Percentiles rank a stretch among this genome's conserved stretches.
These are phyloP conservation scores for Didymella exigua DNA, from an alignment of 2,329 filamentous ascomycete genomes.

Conservation along the genomic window DNA sequence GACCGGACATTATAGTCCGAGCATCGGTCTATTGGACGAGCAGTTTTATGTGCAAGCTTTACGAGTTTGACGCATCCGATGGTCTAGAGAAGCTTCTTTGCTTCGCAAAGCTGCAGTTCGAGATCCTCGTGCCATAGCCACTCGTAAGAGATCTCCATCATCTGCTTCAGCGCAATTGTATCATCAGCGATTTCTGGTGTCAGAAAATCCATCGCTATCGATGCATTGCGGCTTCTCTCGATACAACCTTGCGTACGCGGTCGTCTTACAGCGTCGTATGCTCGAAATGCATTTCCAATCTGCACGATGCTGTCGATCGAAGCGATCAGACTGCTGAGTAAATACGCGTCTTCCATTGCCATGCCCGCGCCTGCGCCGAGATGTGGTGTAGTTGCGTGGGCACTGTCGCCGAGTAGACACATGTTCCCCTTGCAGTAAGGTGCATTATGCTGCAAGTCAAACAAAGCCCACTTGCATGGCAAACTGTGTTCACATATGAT, in stretches of 20 bases:
- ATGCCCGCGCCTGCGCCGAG: constrained; percentile 34
- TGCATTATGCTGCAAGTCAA: constrained; percentile 23
- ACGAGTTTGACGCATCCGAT: background rate
- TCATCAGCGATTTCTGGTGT: constrained; percentile 26
- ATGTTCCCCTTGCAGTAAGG: constrained; percentile 24
- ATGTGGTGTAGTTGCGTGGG: constrained; percentile 31
- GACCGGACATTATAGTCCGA: background rate
- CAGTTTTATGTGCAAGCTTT: background rate
- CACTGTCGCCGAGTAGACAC: constrained; percentile 33
- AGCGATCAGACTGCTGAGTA: constrained; percentile 8
- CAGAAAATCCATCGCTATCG: constrained; percentile 21
- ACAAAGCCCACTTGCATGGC: constrained; percentile 29
- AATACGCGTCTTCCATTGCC: constrained; percentile 32
- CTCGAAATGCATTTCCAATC: constrained; percentile 22
- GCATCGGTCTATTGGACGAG: background rate
- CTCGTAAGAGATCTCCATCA: constrained; percentile 23
- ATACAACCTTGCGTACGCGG: constrained; percentile 27
- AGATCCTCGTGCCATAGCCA: constrained; percentile 42
- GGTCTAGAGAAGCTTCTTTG: constrained; percentile 21
- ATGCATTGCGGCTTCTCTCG: constrained; percentile 4
- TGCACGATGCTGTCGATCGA: background rate
- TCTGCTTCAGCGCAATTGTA: constrained; percentile 18
- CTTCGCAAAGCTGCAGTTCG: constrained; percentile 27
- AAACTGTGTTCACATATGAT: constrained; percentile 18
- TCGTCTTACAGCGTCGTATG: constrained; percentile 29